phyloP scores from a whole-genome alignment of 495 filamentous ascomycete species.

The Evernia prunastri region DNA sequence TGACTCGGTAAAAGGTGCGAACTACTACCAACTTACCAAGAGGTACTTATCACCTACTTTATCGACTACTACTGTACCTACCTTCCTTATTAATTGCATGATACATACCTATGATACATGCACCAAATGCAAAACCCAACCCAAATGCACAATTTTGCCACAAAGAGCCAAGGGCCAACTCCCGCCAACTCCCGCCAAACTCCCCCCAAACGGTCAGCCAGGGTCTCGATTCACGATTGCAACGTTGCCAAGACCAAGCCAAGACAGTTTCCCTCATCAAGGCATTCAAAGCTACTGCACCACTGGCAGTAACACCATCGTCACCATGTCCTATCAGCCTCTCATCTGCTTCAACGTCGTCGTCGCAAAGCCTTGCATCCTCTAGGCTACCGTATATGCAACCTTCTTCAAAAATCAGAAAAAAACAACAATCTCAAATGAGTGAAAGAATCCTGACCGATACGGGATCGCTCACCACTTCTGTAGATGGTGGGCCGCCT shows the following conservation, averaged over 20 bases:
- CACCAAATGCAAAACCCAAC: too few relatives aligned
- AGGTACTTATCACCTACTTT: too few relatives aligned
- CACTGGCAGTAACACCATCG: neutral
- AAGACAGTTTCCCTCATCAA: too few relatives aligned
- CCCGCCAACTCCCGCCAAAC: too few relatives aligned
- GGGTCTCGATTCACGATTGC: conserved; percentile 6
- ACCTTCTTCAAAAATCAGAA: too few relatives aligned
- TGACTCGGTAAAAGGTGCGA: too few relatives aligned
- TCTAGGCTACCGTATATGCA: conserved; percentile 16
- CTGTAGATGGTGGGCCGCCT: conserved; percentile 10
- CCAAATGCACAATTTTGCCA: too few relatives aligned
- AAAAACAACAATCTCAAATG: conserved; percentile 16
- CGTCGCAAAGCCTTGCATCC: neutral
- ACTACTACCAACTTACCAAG: too few relatives aligned
- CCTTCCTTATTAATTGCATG: too few relatives aligned
- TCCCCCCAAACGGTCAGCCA: neutral
- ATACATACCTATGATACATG: too few relatives aligned
- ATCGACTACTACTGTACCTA: too few relatives aligned
- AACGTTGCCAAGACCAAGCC: neutral
- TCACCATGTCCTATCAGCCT: conserved; percentile 8
- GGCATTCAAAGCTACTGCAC: conserved; percentile 7
- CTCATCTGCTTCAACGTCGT: conserved; percentile 4
- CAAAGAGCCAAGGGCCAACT: conserved; percentile 10
- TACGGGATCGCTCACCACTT: neutral
- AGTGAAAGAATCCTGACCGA: conserved; percentile 1